Evolutionary conservation across 1,284 basidiomycete genomes (phyloP), one percentile per base, ranked within the genome.

Genomic region (Flammula alnicola): DNA sequence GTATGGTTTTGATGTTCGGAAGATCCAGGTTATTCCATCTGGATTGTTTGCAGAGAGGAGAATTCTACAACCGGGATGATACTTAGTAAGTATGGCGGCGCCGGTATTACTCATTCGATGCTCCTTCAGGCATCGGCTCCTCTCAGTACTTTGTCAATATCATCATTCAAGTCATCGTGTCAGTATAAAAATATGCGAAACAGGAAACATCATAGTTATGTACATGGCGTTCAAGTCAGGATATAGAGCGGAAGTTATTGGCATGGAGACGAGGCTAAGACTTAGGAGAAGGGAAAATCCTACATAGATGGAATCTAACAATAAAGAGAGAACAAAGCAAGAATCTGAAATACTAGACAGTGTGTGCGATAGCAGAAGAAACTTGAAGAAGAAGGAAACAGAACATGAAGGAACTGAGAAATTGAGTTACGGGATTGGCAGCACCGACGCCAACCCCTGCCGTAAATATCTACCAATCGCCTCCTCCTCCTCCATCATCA

Each of bases 381-480:
- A n/a, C n/a, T n/a, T 41, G 22, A 25, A 9, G 25, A 27, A 26
- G 16, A 3, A n/a, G 38, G 27, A 30, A n/a, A 30, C 7, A 7
- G 8, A 30, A 32, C 3, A 32, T 12, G 8, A 32, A 11, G 12
- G 30, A 32, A 32, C 12, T 32, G 30, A 4, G 12, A 32, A 5
- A 32, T 4, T 16, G 12, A 32, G 12, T 12, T 11, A 16, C 30
- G 30, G 16, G 16, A 32, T 32, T 32, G 16, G 3, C 30, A 3
- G 12, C 16, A 30, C n/a, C n/a, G 8, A 11, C 8, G 30, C 30
- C 12, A 32, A 12, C 8, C 30, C 23, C 16, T 7, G 20, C 23
- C 20, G 14, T 41, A 10, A 25, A 6, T 29, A 19, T 44, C 25
- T 44, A 44, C 42, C 42, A 44, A 30, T 41, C 39, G n/a, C 31